Evolutionary conservation across 2,329 filamentous ascomycete genomes (phyloP).

Genomic region (Talaromyces atroroseus): DNA sequence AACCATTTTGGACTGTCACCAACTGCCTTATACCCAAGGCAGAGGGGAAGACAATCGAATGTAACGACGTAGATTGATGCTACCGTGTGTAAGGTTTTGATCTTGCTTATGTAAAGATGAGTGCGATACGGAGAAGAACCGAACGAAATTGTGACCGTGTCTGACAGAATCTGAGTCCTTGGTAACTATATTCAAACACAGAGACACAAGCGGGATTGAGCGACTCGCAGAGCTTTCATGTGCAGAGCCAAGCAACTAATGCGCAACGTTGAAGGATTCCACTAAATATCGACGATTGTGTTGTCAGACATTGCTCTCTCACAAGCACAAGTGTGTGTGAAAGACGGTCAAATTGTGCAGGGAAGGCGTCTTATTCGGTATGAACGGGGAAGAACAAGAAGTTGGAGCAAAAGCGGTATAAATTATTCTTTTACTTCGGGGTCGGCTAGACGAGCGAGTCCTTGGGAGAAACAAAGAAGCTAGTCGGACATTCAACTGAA

Average conservation of each 20-base stretch:
- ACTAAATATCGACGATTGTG: background rate
- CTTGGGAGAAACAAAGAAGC: background rate
- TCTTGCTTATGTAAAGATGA: background rate
- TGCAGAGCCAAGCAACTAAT: background rate
- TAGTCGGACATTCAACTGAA: slow-evolving; percentile 6
- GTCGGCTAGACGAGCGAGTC: background rate
- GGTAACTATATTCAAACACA: background rate
- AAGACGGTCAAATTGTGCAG: background rate
- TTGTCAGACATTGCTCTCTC: slow-evolving; percentile 1
- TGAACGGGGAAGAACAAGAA: slow-evolving; percentile 11
- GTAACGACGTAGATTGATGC: background rate
- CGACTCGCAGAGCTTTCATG: background rate
- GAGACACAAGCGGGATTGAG: background rate
- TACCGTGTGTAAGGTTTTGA: background rate
- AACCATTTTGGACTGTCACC: slow-evolving; percentile 1
- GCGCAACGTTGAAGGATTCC: background rate
- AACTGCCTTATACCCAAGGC: background rate
- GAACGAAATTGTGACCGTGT: too few relatives aligned
- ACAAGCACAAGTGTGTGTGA: background rate
- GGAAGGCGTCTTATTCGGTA: background rate
- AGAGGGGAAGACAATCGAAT: background rate
- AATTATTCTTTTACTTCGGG: slow-evolving; percentile 3
- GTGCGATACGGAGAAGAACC: background rate
- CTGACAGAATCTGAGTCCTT: background rate
- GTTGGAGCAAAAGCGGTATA: slow-evolving; percentile 9